Evolutionary conservation across 108 stramenopile species (phyloP).

Genomic region (Cyclostephanos invisitatus): DNA sequence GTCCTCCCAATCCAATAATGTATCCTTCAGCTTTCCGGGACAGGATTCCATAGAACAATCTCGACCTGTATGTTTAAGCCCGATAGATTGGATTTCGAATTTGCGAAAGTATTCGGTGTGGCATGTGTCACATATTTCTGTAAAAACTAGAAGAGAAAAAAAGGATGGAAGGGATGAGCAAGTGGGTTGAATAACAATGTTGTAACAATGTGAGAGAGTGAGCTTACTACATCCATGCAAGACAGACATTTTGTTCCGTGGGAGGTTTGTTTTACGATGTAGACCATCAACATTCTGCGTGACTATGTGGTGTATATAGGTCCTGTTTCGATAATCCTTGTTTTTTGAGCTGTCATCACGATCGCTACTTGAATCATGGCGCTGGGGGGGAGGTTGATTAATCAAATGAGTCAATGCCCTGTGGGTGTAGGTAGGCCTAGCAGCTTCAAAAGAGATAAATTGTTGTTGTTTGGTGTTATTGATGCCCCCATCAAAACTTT

Average conservation of each 20-base stretch:
- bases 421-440: slow-evolving; percentile 79
- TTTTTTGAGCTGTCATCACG: slow-evolving; percentile 7
- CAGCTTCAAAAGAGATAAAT: slow-evolving; percentile 56
- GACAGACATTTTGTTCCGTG: slow-evolving; percentile 58
- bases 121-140: slow-evolving; percentile 83
- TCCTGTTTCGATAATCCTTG: slow-evolving; percentile 26
- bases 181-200: neutral
- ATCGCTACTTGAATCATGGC: neutral
- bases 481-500: neutral
- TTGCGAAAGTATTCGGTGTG: slow-evolving; percentile 72
- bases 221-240: slow-evolving; percentile 75
- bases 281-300: slow-evolving; percentile 94
- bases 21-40: slow-evolving; percentile 68
- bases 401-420: slow-evolving; percentile 64
- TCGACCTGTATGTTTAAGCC: slow-evolving; percentile 78
- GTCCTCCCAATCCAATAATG: slow-evolving; percentile 90
- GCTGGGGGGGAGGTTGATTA: slow-evolving; percentile 18
- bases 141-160: slow-evolving; percentile 52
- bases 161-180: neutral
- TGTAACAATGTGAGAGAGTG: neutral
- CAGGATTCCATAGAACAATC: slow-evolving; percentile 54
- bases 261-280: slow-evolving; percentile 74
- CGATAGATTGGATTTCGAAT: slow-evolving; percentile 78
- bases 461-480: slow-evolving; percentile 12
- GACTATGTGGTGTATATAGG: slow-evolving; percentile 47